Evolutionary conservation across 2,329 filamentous ascomycete genomes (phyloP).

Genomic region (Nakataea oryzae): DNA sequence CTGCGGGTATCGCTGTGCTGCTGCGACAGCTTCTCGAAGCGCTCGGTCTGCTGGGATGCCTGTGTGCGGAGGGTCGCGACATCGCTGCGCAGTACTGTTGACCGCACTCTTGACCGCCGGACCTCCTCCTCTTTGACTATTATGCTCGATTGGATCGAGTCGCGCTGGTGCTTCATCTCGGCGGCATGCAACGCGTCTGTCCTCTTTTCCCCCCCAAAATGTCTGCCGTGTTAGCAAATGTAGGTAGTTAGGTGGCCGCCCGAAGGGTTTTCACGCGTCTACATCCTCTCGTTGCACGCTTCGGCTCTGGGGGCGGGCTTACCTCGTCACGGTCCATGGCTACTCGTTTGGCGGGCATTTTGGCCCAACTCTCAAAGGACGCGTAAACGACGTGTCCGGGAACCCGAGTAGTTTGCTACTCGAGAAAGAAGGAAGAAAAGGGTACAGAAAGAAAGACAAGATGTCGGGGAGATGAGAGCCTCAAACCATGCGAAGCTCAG

Average conservation of each 20-base stretch:
- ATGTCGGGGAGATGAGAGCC: not conserved
- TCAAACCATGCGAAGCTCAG: not conserved
- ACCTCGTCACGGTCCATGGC: conserved; percentile 27
- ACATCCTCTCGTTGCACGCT: not conserved
- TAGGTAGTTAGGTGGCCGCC: not conserved
- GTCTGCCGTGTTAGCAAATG: not conserved
- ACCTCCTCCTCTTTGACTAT: conserved; percentile 66
- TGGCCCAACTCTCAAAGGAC: not conserved
- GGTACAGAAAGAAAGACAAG: not conserved
- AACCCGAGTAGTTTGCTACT: not conserved
- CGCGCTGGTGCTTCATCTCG: conserved; percentile 60
- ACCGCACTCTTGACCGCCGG: conserved; percentile 56
- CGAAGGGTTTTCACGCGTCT: not conserved
- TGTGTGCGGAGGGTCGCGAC: conserved; percentile 55
- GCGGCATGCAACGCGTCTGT: conserved; percentile 40
- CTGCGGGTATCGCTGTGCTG: conserved; percentile 26
- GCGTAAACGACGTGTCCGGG: not conserved
- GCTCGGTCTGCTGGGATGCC: conserved; percentile 47
- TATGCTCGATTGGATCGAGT: conserved; percentile 52
- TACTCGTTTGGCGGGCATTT: conserved; percentile 10
- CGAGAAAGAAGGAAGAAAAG: not conserved
- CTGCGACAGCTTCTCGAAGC: conserved; percentile 36
- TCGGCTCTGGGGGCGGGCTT: conserved; percentile 4
- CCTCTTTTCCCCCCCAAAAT: conserved; percentile 21
- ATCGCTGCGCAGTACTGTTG: conserved; percentile 3